Percentiles rank a stretch among this genome's conserved stretches.
Conservation (phyloP, 495 filamentous ascomycete genomes). For the Xylaria sp. region DNA sequence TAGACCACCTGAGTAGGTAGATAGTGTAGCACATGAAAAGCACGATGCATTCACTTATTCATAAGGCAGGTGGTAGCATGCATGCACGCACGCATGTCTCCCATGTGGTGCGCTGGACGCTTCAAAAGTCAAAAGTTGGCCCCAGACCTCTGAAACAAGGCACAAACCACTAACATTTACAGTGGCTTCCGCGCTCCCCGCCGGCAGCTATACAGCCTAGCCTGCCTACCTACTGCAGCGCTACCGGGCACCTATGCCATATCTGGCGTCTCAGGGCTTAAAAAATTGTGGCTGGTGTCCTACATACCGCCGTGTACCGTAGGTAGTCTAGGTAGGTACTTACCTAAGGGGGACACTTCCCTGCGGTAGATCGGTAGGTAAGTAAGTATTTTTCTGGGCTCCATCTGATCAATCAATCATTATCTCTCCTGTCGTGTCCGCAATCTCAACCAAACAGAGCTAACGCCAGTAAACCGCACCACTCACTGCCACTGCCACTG, state of each 20-base stretch:
- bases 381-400: not conserved
- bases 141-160: not conserved
- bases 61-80: not conserved
- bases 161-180: no score
- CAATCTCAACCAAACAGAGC: constrained; percentile 6
- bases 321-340: not conserved
- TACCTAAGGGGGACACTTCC: not conserved
- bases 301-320: no score
- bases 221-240: not conserved
- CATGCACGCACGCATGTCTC: no score
- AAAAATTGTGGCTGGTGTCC: constrained; percentile 1
- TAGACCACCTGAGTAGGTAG: not conserved
- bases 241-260: not conserved
- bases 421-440: not conserved
- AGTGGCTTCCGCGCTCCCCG: not conserved
- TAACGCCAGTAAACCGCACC: not conserved
- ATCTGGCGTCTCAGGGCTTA: not conserved
- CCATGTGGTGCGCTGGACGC: no score
- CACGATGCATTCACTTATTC: not conserved
- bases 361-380: not conserved
- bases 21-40: not conserved
- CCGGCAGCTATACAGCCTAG: not conserved
- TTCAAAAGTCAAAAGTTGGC: not conserved
- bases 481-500: no score
- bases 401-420: not conserved